Evolutionary conservation across 192 early-diverging fungal species (phyloP).

Genomic region (Coemansia guatemalensis): DNA sequence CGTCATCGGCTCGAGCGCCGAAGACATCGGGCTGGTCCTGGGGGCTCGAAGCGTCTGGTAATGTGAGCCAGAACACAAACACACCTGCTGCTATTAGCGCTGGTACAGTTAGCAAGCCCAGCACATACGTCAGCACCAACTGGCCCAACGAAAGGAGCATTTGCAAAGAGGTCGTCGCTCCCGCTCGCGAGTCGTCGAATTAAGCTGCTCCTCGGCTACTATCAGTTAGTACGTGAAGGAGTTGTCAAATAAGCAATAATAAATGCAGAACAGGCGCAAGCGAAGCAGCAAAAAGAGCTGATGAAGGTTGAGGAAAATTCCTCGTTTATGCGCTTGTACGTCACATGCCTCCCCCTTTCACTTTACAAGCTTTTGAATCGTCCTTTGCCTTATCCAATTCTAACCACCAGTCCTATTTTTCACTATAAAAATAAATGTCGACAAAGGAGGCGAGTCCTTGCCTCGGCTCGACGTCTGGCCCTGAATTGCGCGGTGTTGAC

Average conservation of each 20-base stretch:
- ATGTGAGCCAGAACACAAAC: conserved; percentile 27
- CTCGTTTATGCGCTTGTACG: too few relatives aligned
- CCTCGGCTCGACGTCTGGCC: too few relatives aligned
- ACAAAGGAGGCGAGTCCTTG: neutral
- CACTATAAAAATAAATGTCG: neutral
- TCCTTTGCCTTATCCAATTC: too few relatives aligned
- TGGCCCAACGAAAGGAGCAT: conserved; percentile 15
- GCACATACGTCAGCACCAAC: conserved; percentile 36
- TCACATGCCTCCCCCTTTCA: too few relatives aligned
- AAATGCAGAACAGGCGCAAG: neutral
- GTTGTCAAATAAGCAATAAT: too few relatives aligned
- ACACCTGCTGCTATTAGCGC: conserved; percentile 21
- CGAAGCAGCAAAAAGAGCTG: neutral
- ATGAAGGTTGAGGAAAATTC: too few relatives aligned
- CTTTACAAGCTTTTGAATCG: too few relatives aligned
- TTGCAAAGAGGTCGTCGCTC: conserved; percentile 4
- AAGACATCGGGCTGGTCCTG: conserved; percentile 3
- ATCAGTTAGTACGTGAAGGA: too few relatives aligned
- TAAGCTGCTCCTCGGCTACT: too few relatives aligned
- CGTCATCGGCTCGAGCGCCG: neutral
- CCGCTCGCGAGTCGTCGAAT: neutral
- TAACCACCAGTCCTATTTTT: neutral
- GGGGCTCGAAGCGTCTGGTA: conserved; percentile 6
- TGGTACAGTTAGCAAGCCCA: conserved; percentile 46
- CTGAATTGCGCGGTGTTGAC: conserved; percentile 9